A percentile compares a stretch with the other conserved stretches of the same genome.
phyloP scores from a whole-genome alignment of 176 grass and related monocot genomes.

The Puccinellia tenuiflora region DNA sequence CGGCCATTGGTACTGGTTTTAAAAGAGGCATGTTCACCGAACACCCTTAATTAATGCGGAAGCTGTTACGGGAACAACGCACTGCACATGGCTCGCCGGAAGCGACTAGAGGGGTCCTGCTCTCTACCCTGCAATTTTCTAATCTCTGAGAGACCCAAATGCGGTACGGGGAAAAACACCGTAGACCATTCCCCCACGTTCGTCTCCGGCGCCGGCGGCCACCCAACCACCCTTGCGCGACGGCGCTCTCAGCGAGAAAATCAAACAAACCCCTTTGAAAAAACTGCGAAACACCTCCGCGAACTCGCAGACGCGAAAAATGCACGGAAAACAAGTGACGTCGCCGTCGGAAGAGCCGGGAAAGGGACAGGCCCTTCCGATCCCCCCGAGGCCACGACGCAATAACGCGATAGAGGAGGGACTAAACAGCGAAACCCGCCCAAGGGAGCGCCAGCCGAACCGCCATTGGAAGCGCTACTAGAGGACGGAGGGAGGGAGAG shows the following conservation, averaged over 20 bases:
- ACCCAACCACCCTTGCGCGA: too few relatives aligned
- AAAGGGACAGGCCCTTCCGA: background rate
- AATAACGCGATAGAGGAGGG: background rate
- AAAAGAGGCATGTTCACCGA: too few relatives aligned
- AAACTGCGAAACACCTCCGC: background rate
- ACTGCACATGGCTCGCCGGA: too few relatives aligned
- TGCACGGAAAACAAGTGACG: background rate
- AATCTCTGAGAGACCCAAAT: too few relatives aligned
- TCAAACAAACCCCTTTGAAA: background rate
- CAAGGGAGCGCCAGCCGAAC: too few relatives aligned
- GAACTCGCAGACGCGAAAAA: background rate
- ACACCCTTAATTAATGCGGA: too few relatives aligned
- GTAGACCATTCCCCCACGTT: too few relatives aligned
- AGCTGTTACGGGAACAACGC: too few relatives aligned
- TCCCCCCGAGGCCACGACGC: background rate
- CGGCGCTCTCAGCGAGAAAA: background rate
- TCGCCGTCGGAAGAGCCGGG: background rate
- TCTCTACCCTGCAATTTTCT: too few relatives aligned
- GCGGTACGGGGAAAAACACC: too few relatives aligned
- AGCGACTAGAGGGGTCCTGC: too few relatives aligned
- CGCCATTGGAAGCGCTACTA: background rate
- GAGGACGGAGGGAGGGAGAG: background rate
- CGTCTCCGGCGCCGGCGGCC: background rate
- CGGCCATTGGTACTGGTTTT: too few relatives aligned
- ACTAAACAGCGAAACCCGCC: background rate